Conservation (phyloP, 208 protist genomes). For the Leishmania braziliensis region DNA sequence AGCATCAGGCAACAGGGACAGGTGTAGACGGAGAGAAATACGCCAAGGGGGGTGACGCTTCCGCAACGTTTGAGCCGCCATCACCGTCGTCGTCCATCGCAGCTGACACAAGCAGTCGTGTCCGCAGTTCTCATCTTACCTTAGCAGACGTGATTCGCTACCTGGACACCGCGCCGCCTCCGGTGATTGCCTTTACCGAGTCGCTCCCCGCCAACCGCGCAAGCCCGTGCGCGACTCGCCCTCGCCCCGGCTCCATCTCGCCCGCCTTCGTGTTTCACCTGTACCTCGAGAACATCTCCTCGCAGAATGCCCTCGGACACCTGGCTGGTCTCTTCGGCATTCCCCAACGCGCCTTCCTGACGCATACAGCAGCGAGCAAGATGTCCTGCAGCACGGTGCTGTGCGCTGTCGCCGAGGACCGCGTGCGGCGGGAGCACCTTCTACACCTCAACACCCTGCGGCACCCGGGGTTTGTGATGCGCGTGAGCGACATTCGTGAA, state of each 20-base stretch:
- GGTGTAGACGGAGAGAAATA: background rate
- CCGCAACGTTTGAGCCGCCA: background rate
- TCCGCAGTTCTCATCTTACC: conserved; percentile 23
- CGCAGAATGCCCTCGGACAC: conserved; percentile 81
- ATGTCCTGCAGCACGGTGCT: conserved; percentile 76
- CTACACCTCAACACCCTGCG: conserved; percentile 89
- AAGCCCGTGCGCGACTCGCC: background rate
- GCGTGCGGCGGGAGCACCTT: conserved; percentile 65
- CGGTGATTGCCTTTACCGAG: conserved; percentile 75
- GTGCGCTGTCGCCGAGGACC: conserved; percentile 64
- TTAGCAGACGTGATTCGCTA: conserved; percentile 63
- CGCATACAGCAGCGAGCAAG: conserved; percentile 72
- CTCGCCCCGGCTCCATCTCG: background rate
- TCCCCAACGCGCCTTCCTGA: conserved; percentile 60
- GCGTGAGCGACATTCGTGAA: conserved; percentile 68
- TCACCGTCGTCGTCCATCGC: background rate
- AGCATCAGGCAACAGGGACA: background rate
- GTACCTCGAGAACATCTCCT: conserved; percentile 80
- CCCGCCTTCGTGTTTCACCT: conserved; percentile 84
- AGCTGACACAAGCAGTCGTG: background rate
- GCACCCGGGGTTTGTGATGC: conserved; percentile 85
- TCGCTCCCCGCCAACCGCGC: conserved; percentile 14
- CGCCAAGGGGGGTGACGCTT: background rate
- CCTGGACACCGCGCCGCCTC: conserved; percentile 68
- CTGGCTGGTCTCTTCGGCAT: conserved; percentile 70